A percentile compares a stretch with the other conserved stretches of the same genome.
Evolutionary conservation across 129 eudicot genomes (phyloP).

Genomic region (Centrapalus pauciflorus): DNA sequence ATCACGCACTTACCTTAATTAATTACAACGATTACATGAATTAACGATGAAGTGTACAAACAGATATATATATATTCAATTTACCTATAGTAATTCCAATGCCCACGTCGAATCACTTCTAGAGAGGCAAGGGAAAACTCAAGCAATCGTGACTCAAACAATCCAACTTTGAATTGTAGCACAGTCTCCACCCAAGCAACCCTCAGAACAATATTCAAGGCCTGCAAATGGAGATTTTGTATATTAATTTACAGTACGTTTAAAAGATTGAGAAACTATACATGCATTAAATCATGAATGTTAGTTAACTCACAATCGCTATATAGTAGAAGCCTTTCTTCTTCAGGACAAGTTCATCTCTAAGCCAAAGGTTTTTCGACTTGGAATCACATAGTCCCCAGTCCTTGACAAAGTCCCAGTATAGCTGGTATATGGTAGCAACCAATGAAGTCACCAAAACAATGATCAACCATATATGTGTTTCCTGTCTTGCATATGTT

Average conservation of each 20-base stretch:
- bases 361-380: constrained; percentile 74
- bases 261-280: neutral
- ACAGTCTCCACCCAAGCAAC: constrained; percentile 95
- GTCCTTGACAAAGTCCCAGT: constrained; percentile 97
- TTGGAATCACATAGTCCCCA: constrained; percentile 79
- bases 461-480: constrained; percentile 46
- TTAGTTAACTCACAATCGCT: constrained; percentile 63
- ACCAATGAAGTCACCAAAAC: constrained; percentile 75
- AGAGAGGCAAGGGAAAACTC: constrained; percentile 83
- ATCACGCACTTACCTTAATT: too few species aligned
- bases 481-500: constrained; percentile 63
- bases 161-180: constrained; percentile 57
- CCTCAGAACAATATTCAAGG: constrained; percentile 65
- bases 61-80: neutral
- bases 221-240: constrained; percentile 30
- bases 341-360: constrained; percentile 76
- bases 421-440: constrained; percentile 87
- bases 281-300: neutral
- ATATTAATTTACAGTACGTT: neutral
- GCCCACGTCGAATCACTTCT: constrained; percentile 97
- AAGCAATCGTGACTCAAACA: constrained; percentile 61
- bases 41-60: neutral
- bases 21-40: neutral
- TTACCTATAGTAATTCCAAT: constrained; percentile 96
- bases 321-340: constrained; percentile 71